Percentiles rank a stretch among this genome's conserved stretches.
Conservation (phyloP, 2,329 filamentous ascomycete genomes). For the Claviceps capensis region DNA sequence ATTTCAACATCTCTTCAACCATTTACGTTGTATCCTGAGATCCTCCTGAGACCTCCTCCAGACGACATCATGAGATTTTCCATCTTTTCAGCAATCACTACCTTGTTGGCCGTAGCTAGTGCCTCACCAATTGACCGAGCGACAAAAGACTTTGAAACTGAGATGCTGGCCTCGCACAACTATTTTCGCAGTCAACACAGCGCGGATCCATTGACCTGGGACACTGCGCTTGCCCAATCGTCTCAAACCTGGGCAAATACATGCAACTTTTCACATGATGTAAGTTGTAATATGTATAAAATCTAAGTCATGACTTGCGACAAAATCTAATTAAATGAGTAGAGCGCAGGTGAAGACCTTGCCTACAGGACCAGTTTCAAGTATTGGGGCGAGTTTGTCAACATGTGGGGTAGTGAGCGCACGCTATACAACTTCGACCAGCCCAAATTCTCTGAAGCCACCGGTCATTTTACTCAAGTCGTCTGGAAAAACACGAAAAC, state of each 20-base stretch:
- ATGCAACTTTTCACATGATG: constrained; percentile 1
- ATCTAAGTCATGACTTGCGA: too few species aligned
- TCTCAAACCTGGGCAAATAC: constrained; percentile 1
- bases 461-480: constrained; percentile 1
- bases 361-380: not conserved
- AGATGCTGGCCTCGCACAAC: constrained; percentile 1
- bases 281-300: not conserved
- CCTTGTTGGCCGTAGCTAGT: not conserved
- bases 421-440: not conserved
- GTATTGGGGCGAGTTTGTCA: not conserved
- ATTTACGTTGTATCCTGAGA: too few species aligned
- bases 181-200: constrained; percentile 1
- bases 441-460: not conserved
- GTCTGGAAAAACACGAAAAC: not conserved
- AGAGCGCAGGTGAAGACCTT: constrained; percentile 2
- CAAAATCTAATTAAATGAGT: not conserved
- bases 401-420: constrained; percentile 2
- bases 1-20: too few species aligned
- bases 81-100: not conserved
- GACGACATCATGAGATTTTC: not conserved
- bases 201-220: not conserved
- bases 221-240: not conserved
- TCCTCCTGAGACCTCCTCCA: too few species aligned
- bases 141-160: not conserved
- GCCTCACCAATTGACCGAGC: not conserved